Percentiles rank a stretch among this genome's conserved stretches.
These are phyloP conservation scores for Picea sitchensis DNA, from an alignment of 75 land plant genomes.

Conservation along the genomic window DNA sequence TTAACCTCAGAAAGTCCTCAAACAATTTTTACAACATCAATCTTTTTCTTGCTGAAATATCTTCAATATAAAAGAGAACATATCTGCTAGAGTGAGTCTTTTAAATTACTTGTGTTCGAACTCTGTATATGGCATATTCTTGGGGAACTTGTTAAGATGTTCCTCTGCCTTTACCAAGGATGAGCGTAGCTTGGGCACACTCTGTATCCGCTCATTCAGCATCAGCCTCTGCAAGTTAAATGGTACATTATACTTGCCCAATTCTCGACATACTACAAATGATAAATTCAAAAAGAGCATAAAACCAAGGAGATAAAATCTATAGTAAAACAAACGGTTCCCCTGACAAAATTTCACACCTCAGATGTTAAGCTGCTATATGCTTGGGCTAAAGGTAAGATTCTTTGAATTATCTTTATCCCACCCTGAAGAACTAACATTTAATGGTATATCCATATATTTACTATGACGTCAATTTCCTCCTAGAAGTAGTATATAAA, in stretches of 20 bases:
- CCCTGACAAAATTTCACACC: neutral
- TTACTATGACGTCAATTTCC: neutral
- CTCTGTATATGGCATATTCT: slow-evolving; percentile 62
- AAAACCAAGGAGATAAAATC: neutral
- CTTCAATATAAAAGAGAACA: neutral
- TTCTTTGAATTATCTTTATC: neutral
- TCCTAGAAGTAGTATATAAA: neutral
- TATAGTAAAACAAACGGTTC: neutral
- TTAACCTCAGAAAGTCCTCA: neutral
- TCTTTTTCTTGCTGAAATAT: neutral
- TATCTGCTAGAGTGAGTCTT: neutral
- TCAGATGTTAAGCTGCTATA: neutral
- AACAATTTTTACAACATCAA: neutral
- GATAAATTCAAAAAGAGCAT: neutral
- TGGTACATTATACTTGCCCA: neutral
- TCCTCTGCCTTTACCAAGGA: slow-evolving; percentile 77
- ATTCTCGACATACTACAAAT: neutral
- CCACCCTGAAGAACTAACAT: neutral
- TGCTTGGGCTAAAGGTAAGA: neutral
- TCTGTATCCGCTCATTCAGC: slow-evolving; percentile 92
- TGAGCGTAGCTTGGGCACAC: slow-evolving; percentile 55
- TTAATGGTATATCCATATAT: neutral
- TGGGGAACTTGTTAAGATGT: slow-evolving; percentile 53
- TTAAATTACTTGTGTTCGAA: slow-evolving; percentile 61
- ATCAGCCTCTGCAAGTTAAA: slow-evolving; percentile 60